Conservation (phyloP, 306 rosid genomes). For the Sechiopsis laciniata region DNA sequence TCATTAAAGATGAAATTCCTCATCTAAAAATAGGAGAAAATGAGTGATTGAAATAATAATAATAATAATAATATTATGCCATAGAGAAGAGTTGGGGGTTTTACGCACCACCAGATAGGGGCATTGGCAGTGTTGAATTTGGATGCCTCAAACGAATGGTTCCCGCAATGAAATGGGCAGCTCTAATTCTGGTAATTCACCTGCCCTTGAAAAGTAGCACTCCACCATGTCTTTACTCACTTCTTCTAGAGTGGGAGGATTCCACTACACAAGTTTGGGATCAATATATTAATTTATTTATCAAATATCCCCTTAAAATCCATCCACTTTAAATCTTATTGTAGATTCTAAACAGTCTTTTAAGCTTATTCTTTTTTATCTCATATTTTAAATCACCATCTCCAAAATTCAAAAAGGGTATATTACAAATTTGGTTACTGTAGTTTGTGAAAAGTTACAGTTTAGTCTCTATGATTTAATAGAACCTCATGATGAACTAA, state of each 20-base stretch:
- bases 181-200: conserved; percentile 58
- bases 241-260: conserved; percentile 62
- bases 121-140: not conserved
- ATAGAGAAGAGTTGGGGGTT: not conserved
- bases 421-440: too few species aligned
- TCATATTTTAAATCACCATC: too few species aligned
- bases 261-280: conserved; percentile 60
- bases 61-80: not conserved
- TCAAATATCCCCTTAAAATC: too few species aligned
- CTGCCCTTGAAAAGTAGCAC: conserved; percentile 44
- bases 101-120: not conserved
- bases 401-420: too few species aligned
- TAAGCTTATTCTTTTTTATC: too few species aligned
- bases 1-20: not conserved
- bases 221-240: conserved; percentile 83
- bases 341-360: too few species aligned
- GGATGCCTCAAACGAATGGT: conserved; percentile 51
- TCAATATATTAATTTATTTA: not conserved
- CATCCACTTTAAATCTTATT: too few species aligned
- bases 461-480: too few species aligned
- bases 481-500: too few species aligned
- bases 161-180: conserved; percentile 70
- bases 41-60: not conserved
- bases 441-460: too few species aligned
- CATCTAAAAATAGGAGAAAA: not conserved